Percentiles rank a stretch among this genome's conserved stretches.
Evolutionary conservation across 805 yeast species (phyloP).

Genomic region (Ogataea paraovalis): DNA sequence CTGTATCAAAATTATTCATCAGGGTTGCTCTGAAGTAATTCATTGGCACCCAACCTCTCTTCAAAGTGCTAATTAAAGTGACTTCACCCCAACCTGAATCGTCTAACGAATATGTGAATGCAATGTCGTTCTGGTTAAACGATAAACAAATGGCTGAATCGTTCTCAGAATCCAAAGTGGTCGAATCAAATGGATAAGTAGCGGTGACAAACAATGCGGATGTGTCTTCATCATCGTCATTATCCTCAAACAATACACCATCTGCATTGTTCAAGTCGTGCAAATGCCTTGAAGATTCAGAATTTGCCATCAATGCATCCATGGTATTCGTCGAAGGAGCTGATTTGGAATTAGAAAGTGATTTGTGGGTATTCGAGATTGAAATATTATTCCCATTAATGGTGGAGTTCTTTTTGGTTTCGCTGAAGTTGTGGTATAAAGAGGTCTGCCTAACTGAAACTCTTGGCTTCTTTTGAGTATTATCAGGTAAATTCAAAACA

Average conservation of each 20-base stretch:
- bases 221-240: conserved; percentile 26
- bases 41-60: conserved; percentile 84
- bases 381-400: conserved; percentile 1
- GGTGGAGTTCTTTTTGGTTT: conserved; percentile 3
- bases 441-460: conserved; percentile 29
- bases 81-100: conserved; percentile 90
- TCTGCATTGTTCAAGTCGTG: conserved; percentile 11
- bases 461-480: conserved; percentile 13
- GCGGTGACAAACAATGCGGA: conserved; percentile 36
- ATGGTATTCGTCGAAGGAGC: conserved; percentile 5
- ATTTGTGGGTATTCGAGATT: neutral
- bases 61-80: conserved; percentile 56
- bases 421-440: conserved; percentile 18
- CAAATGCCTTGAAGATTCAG: conserved; percentile 15
- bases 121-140: conserved; percentile 64
- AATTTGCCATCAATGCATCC: conserved; percentile 6
- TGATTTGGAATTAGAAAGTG: conserved; percentile 3
- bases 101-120: conserved; percentile 74
- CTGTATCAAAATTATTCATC: conserved; percentile 15
- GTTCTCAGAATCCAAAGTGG: conserved; percentile 55
- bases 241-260: conserved; percentile 4
- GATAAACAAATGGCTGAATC: conserved; percentile 73
- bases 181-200: conserved; percentile 31
- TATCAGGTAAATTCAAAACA: neutral
- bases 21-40: conserved; percentile 58